Evolutionary conservation across 345 rosid species (phyloP).

Genomic region (Populus simonii): DNA sequence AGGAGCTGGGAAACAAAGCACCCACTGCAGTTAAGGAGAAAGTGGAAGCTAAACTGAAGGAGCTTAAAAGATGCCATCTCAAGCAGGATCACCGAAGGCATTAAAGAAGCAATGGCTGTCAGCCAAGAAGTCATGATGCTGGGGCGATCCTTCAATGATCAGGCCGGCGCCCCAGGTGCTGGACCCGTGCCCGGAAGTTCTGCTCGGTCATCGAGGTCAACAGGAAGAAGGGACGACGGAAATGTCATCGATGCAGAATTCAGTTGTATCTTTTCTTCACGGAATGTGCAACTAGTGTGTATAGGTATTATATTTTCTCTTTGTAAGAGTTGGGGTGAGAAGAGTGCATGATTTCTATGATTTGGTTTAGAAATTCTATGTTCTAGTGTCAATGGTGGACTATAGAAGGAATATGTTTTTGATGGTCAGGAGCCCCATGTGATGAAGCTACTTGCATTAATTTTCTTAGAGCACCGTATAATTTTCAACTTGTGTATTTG

Average conservation of each 20-base stretch:
- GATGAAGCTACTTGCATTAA: no score
- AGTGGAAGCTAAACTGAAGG: constrained; percentile 68
- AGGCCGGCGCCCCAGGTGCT: constrained; percentile 16
- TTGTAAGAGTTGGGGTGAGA: no score
- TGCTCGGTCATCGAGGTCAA: constrained; percentile 21
- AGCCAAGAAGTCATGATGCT: constrained; percentile 85
- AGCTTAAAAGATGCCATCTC: constrained; percentile 64
- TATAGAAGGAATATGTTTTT: no score
- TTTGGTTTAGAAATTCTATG: no score
- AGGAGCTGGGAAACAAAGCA: constrained; percentile 70
- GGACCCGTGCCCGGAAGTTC: constrained; percentile 50
- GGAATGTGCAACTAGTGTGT: no score
- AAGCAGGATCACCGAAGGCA: constrained; percentile 50
- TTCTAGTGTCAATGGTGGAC: no score
- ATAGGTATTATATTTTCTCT: no score
- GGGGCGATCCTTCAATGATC: constrained; percentile 70
- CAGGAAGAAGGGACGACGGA: not conserved
- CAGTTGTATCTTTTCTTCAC: not conserved
- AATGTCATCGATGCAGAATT: not conserved
- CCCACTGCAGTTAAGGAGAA: constrained; percentile 71
- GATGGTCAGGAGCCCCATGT: no score
- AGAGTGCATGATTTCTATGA: no score
- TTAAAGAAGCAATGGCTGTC: constrained; percentile 69
- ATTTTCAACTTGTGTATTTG: no score
- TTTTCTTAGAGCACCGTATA: no score